Base-by-base conservation (phyloP, 31 red algal species). In the Asparagopsis taxiformis region DNA sequence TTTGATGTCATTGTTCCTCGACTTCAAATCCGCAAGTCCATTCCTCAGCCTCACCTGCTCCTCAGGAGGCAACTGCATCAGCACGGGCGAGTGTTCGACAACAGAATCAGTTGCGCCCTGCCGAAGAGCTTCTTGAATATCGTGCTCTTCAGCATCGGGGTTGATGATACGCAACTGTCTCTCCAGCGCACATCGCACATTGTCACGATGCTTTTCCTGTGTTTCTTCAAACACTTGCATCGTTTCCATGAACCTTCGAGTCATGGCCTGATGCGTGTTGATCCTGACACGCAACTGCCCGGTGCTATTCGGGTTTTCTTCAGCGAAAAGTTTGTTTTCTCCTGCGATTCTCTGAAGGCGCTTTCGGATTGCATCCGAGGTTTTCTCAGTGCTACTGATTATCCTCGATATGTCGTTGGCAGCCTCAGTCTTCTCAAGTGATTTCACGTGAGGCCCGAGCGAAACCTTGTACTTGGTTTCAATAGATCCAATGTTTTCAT, bases 221-320 rank as follows among this genome's bases (percentile, higher is more conserved):
- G 48, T 39, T 1, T 35, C 24, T 51, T 84, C 73, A 13, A 74
- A 63, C 1, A 32, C 1, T 4, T 63, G 44, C 6, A 53, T 56
- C 0, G 70, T 29, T 6, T 22, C 31, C 54, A 72, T 84, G 24
- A 84, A 84, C 1, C 60, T 34, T 25, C 56, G 31, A n/a, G 53
- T 57, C 0, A 81, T 64, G 46, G 54, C 37, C 68, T 79, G 75
- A 30, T 84, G 79, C 16, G 57, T 76, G 20, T 63, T 84, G 25
- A 84, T 39, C 1, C 70, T 67, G 7, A 84, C 28, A 10, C 57
- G 32, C 20, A 51, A 29, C 20, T 81, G 63, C 3, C 77, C 77
- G 16, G 55, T 77, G 0, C 29, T 0, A 19, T 41, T 59, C 17
- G 70, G 79, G 53, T 61, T 31, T 20, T 46, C 38, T 35, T 19